These are phyloP conservation scores for Aschersonia sp. DNA, from an alignment of 2,329 filamentous ascomycete species.

Conservation along the genomic window DNA sequence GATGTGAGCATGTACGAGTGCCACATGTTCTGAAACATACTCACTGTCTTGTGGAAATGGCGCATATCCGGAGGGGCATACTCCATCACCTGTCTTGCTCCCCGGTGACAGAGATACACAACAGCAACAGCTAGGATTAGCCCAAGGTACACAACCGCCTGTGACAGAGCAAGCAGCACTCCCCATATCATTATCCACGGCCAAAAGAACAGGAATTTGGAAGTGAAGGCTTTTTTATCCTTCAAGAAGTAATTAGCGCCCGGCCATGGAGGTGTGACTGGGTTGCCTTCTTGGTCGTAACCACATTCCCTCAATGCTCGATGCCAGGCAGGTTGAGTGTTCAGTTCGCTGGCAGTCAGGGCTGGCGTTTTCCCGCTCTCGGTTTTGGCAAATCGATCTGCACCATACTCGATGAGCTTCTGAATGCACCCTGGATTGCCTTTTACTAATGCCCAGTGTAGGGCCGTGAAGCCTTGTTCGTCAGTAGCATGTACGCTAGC, in stretches of 20 bases:
- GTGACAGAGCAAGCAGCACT: slow-evolving; percentile 56
- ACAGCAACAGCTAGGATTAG: slow-evolving; percentile 55
- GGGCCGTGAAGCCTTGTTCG: slow-evolving; percentile 82
- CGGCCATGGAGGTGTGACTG: slow-evolving; percentile 56
- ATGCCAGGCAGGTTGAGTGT: slow-evolving; percentile 69
- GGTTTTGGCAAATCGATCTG: slow-evolving; percentile 84
- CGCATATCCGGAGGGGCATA: slow-evolving; percentile 83
- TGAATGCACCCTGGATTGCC: slow-evolving; percentile 79
- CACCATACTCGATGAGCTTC: slow-evolving; percentile 89
- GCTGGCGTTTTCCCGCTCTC: slow-evolving; percentile 81
- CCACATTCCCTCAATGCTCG: slow-evolving; percentile 72
- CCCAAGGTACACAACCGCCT: slow-evolving; percentile 59
- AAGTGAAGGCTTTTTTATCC: slow-evolving; percentile 64
- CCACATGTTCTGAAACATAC: slow-evolving; percentile 13
- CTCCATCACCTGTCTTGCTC: slow-evolving; percentile 61
- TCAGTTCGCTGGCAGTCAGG: slow-evolving; percentile 78
- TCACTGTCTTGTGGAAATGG: slow-evolving; percentile 73
- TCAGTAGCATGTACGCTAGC: slow-evolving; percentile 84
- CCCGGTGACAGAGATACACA: slow-evolving; percentile 60
- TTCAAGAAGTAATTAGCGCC: slow-evolving; percentile 58
- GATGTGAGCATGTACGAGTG: background rate
- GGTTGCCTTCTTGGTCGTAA: slow-evolving; percentile 64
- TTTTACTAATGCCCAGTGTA: slow-evolving; percentile 95
- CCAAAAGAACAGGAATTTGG: slow-evolving; percentile 78
- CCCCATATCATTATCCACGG: slow-evolving; percentile 65